Base-by-base conservation (phyloP, 2,329 filamentous ascomycete genomes). In the Apiospora koreana region DNA sequence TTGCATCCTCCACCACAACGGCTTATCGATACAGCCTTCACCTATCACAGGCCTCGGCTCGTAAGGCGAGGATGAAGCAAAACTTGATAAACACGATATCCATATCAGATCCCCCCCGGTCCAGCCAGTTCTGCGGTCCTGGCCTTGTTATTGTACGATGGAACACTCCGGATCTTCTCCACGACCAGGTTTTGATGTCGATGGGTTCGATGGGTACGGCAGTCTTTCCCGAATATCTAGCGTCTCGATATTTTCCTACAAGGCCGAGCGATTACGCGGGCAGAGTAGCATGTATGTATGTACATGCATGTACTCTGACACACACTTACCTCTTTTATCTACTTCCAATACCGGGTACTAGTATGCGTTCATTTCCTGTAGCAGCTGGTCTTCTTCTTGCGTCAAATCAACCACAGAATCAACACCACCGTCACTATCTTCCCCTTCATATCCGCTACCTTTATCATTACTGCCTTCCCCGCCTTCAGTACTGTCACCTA, bases 111-210 rank as follows among this genome's bases (percentile, higher is more conserved):
- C 50, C 50, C 50, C 50, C n/a, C n/a, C n/a, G n/a, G n/a, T n/a
- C n/a, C 50, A 14, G n/a, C 35, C 8, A 35, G 35, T n/a, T n/a
- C n/a, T n/a, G 21, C 48, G 16, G 50, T 31, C 46, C 28, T 35
- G 28, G 50, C 50, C 50, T 31, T 35, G 50, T 31, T 58, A 58
- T 58, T 35, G 35, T 8, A 35, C 50, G 41, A 43, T 58, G 50
- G 54, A 62, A 62, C 54, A 62, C 54, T 62, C 54, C 54, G 54
- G 54, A 62, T 62, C 54, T 62, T 62, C 54, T 62, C 54, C 54
- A 38, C 31, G 54, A 62, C 54, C 54, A 62, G 54, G 54, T 62
- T 38, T 62, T 62, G 7, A n/a, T n/a, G 4, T 38, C 31, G 28
- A 62, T 62, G 54, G 54, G 21, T 62, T 38, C 31, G 28, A 62